These are phyloP conservation scores for Calendula officinalis DNA, from an alignment of 129 eudicot genomes.

Conservation along the genomic window DNA sequence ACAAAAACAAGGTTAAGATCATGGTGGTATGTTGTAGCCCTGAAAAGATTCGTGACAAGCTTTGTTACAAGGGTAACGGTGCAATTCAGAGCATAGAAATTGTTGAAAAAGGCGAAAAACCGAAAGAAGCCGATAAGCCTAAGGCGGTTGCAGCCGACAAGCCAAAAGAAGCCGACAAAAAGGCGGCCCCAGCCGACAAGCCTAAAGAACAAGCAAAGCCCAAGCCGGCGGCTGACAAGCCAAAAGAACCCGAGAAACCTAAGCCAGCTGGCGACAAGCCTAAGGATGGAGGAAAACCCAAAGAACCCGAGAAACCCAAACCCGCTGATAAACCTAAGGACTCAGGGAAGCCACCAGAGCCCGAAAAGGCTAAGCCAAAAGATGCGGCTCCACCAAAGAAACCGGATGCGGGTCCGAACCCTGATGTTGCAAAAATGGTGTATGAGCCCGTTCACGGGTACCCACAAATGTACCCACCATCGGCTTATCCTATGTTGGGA, in stretches of 20 bases:
- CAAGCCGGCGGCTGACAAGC: constrained; percentile 22
- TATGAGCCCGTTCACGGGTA: constrained; percentile 34
- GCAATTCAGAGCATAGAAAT: constrained; percentile 53
- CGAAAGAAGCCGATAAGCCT: constrained; percentile 24
- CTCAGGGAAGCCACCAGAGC: constrained; percentile 19
- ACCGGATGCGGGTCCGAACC: constrained; percentile 23
- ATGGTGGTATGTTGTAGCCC: constrained; percentile 66
- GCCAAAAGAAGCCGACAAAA: constrained; percentile 16
- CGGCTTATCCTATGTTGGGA: constrained; percentile 31
- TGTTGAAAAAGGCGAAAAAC: constrained; percentile 35
- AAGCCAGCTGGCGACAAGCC: constrained; percentile 22
- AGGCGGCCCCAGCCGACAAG: constrained; percentile 4
- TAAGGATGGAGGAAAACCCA: constrained; percentile 13
- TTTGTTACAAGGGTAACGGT: constrained; percentile 47
- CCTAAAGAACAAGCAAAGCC: constrained; percentile 26
- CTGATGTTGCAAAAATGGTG: constrained; percentile 30
- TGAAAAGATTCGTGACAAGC: constrained; percentile 52
- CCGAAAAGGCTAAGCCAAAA: constrained; percentile 19
- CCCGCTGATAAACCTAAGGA: constrained; percentile 29
- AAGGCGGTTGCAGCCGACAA: constrained; percentile 4
- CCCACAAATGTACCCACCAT: constrained; percentile 42
- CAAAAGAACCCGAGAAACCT: constrained; percentile 14
- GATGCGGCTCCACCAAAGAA: constrained; percentile 27
- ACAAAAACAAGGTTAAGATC: constrained; percentile 47
- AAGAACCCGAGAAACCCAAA: constrained; percentile 23